phyloP scores from a whole-genome alignment of 78 protist genomes.

The slime mould (Dictyostelium discoideum) region DNA sequence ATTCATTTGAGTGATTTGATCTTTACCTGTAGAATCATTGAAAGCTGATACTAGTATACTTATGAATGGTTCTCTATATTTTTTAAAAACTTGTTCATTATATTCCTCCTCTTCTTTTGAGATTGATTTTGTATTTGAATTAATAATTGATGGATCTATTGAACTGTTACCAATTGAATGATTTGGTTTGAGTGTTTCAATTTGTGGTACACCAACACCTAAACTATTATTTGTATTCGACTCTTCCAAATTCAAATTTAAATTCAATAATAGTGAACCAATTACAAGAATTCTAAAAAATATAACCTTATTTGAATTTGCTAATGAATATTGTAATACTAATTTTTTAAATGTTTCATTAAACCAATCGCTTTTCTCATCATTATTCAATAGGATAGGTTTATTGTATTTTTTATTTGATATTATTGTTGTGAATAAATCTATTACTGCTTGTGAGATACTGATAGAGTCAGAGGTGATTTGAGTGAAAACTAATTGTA shows the following conservation, averaged over 20 bases:
- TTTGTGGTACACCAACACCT: neutral
- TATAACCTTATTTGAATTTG: neutral
- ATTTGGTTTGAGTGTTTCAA: neutral
- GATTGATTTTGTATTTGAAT: neutral
- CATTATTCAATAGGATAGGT: neutral
- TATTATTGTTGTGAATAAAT: neutral
- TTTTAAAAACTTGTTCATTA: neutral
- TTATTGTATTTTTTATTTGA: too few relatives aligned
- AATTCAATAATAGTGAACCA: neutral
- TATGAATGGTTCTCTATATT: constrained; percentile 9
- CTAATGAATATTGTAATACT: neutral
- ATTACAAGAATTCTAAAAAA: neutral
- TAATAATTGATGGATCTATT: neutral
- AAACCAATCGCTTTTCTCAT: neutral
- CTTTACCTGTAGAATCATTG: neutral
- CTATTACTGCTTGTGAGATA: neutral
- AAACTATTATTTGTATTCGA: neutral
- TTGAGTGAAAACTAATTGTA: neutral
- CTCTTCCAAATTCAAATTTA: neutral
- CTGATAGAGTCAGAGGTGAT: neutral
- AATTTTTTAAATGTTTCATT: neutral
- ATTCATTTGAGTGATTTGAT: constrained; percentile 11
- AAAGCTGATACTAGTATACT: neutral
- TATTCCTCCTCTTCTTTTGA: neutral
- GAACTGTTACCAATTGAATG: neutral